A percentile compares a stretch with the other conserved stretches of the same genome.
These are phyloP conservation scores for Fusarium sacchari DNA, from an alignment of 2,329 filamentous ascomycete genomes.

Conservation along the genomic window DNA sequence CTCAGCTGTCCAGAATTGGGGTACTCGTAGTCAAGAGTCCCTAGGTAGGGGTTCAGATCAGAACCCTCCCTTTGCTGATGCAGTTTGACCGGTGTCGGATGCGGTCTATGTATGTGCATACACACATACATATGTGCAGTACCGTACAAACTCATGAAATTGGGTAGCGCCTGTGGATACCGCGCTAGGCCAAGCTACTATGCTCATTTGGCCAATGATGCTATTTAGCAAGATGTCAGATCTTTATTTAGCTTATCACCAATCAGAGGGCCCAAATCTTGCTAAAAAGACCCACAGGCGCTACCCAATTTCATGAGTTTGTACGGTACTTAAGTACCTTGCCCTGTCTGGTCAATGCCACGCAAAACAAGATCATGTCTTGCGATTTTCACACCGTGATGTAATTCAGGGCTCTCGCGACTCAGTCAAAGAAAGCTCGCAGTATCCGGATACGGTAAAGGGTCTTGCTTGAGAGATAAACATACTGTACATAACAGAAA, in stretches of 20 bases:
- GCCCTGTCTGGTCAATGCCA: background rate
- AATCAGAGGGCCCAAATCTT: too few species aligned
- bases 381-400: constrained; percentile 19
- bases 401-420: constrained; percentile 22
- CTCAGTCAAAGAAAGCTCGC: constrained; percentile 11
- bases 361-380: constrained; percentile 8
- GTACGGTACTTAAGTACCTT: too few species aligned
- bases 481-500: too few species aligned
- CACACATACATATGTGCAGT: too few species aligned
- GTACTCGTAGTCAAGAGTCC: background rate
- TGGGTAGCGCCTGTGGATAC: too few species aligned
- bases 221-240: too few species aligned
- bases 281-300: too few species aligned
- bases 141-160: too few species aligned
- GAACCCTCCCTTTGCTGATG: constrained; percentile 3
- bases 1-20: constrained; percentile 8
- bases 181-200: too few species aligned
- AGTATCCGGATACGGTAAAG: constrained; percentile 25
- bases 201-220: too few species aligned
- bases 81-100: background rate
- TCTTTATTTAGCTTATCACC: too few species aligned
- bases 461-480: constrained; percentile 34
- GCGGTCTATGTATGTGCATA: background rate
- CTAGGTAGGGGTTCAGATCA: background rate
- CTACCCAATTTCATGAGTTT: too few species aligned